phyloP scores from a whole-genome alignment of 1,284 basidiomycete genomes.

The Sanghuangporus sanghuang region DNA sequence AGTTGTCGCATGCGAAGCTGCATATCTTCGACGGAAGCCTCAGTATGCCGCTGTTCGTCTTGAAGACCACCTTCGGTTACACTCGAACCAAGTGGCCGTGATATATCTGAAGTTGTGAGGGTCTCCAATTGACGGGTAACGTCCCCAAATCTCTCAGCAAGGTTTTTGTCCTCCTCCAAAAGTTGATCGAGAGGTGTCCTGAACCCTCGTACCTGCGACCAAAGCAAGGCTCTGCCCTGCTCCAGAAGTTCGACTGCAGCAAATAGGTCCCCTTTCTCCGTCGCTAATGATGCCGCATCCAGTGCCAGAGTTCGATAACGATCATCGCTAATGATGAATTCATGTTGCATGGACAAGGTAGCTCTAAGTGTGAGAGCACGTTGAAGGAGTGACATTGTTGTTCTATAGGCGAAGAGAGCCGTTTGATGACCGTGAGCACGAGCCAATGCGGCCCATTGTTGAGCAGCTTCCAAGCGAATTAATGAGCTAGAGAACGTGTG shows the following conservation, averaged over 20 bases:
- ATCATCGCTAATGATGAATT: background rate
- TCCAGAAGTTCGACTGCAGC: slow-evolving; percentile 3
- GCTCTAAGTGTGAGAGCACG: background rate
- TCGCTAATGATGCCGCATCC: slow-evolving; percentile 1
- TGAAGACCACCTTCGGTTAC: background rate
- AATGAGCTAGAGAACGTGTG: background rate
- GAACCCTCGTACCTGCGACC: slow-evolving; percentile 3
- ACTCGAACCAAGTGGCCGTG: background rate
- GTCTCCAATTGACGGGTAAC: background rate
- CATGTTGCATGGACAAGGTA: background rate
- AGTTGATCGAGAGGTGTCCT: background rate
- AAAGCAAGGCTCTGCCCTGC: slow-evolving; percentile 4
- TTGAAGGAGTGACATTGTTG: background rate
- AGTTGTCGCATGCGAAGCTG: background rate
- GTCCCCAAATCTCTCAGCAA: background rate
- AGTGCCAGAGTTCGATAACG: background rate
- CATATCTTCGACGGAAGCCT: background rate
- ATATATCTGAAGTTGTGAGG: background rate
- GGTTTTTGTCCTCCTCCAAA: background rate
- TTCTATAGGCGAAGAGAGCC: background rate
- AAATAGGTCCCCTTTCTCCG: background rate
- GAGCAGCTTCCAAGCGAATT: background rate
- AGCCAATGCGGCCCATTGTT: background rate
- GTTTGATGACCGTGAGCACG: background rate
- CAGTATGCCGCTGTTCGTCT: background rate